These are phyloP conservation scores for Cordyceps fumosorosea DNA, from an alignment of 2,329 filamentous ascomycete species.

Conservation along the genomic window DNA sequence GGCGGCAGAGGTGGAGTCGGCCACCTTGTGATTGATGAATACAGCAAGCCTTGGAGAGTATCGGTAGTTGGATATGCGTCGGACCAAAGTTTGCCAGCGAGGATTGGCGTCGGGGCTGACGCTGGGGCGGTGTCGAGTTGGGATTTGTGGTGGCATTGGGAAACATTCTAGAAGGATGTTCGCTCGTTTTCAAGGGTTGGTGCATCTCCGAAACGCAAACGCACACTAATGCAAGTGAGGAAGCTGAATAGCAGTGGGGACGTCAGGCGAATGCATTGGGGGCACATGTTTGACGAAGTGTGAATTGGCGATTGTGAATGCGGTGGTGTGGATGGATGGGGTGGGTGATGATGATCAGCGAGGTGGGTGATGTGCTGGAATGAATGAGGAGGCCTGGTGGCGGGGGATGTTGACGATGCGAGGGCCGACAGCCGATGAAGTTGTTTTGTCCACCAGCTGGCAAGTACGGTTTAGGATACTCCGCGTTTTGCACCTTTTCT, in stretches of 20 bases:
- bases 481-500: background rate
- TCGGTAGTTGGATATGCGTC: background rate
- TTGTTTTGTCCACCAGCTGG: background rate
- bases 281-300: background rate
- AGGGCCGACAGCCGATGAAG: background rate
- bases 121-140: background rate
- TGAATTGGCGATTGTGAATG: background rate
- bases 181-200: background rate
- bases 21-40: conserved; percentile 7
- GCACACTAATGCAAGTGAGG: conserved; percentile 2
- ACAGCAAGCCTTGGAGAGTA: background rate
- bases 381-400: background rate
- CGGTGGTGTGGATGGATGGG: background rate
- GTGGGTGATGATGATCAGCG: background rate
- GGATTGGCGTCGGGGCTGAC: background rate
- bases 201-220: background rate
- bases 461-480: background rate
- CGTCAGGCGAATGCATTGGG: background rate
- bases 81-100: background rate
- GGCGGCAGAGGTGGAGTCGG: background rate
- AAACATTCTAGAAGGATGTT: conserved; percentile 11
- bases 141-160: background rate
- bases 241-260: conserved; percentile 8
- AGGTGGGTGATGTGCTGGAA: background rate
- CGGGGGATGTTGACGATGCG: background rate